phyloP scores from a whole-genome alignment of 176 grass and related monocot genomes.

The Saccharum spontaneum region DNA sequence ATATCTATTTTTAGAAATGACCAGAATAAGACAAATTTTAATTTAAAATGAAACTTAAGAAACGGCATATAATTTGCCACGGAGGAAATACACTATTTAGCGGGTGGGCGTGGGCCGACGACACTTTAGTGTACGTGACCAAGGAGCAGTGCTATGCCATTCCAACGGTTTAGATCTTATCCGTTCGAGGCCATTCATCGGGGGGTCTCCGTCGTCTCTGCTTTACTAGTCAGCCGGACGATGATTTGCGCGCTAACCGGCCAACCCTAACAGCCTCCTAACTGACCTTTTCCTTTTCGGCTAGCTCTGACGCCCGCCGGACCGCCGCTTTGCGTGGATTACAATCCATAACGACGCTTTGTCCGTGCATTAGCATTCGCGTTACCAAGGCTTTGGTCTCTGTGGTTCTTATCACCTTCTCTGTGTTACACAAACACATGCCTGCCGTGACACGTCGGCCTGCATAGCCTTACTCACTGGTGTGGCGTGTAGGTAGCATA shows the following conservation, averaged over 20 bases:
- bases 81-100: too few species aligned
- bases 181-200: not conserved
- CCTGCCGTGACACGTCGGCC: not conserved
- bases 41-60: too few species aligned
- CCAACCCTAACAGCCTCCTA: not conserved
- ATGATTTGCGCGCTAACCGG: not conserved
- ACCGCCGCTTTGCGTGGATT: conserved; percentile 29
- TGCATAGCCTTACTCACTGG: not conserved
- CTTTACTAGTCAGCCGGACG: not conserved
- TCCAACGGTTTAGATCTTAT: not conserved
- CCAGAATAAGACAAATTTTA: too few species aligned
- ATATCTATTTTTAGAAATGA: too few species aligned
- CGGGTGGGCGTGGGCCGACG: too few species aligned
- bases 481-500: not conserved
- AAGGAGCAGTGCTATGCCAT: not conserved
- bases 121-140: too few species aligned
- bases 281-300: too few species aligned
- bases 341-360: conserved; percentile 45
- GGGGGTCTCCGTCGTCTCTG: not conserved
- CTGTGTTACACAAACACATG: not conserved
- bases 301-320: too few species aligned
- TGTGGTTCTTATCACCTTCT: not conserved
- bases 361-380: not conserved
- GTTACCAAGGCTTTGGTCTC: not conserved
- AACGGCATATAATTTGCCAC: too few species aligned